Base-by-base conservation (phyloP, 768 basidiomycete genomes). In the Tulasnella calospora region DNA sequence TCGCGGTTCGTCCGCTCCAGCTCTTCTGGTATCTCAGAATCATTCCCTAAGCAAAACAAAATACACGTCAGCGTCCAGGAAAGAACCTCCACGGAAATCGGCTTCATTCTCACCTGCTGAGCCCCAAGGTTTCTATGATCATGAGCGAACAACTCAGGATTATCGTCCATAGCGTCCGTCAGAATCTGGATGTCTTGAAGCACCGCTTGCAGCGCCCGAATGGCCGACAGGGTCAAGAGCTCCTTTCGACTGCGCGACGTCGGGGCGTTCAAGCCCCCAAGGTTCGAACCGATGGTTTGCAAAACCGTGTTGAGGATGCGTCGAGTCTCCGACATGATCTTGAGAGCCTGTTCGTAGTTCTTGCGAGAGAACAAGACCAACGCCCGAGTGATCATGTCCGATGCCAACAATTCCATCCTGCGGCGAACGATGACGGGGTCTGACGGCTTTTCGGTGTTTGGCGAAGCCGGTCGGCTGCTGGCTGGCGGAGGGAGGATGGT, bases 51-150 rank as follows among this genome's bases (percentile, higher is more conserved):
- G 74, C 51, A 74, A 47, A 27, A 73, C 30, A 69, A 79, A 71
- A 78, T 76, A 33, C 81, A 27, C 73, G 67, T 7, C 61, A 6
- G 13, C 70, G 33, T 15, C 40, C 73, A 72, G 30, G 35, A 30
- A 21, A 78, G n/a, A n/a, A n/a, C n/a, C 79, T 57, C 30, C 33
- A 38, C 19, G 61, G 41, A 71, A 76, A 38, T 5, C 23, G 12
- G 19, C 4, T 36, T 30, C 21, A 47, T 0, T 72, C 77, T 78
- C 80, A 95, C 95, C 91, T 98, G 98, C 83, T 99, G 98, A 78
- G 98, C 96, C 76, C 95, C 96, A 84, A 95, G 96, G 84, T 98
- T 98, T 77, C 96, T 88, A 82, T 96, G 93, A 84, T 96, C 95
- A 82, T 94, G 91, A 41, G 94, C 95, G 85, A 99, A 99, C 84